These are phyloP conservation scores for Nitzschia palea DNA, from an alignment of 108 stramenopile species.

Conservation along the genomic window DNA sequence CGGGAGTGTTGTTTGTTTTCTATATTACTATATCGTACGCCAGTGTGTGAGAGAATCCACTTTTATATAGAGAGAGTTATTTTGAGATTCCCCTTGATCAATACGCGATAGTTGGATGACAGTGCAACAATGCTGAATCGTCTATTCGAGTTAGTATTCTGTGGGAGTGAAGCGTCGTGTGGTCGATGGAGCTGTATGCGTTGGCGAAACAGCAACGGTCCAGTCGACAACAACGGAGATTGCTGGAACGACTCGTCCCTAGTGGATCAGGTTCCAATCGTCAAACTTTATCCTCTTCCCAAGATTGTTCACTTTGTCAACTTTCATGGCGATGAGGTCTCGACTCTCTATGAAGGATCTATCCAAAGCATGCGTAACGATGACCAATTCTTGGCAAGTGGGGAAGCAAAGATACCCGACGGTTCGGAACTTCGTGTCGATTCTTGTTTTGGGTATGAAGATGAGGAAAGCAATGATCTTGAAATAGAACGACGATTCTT, in stretches of 20 bases:
- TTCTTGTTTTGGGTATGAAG: background rate
- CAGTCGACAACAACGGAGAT: constrained; percentile 17
- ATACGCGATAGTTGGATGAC: too few relatives aligned
- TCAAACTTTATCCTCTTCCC: constrained; percentile 15
- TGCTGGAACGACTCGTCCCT: constrained; percentile 27
- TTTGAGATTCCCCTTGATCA: too few relatives aligned
- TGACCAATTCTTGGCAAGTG: background rate
- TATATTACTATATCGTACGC: too few relatives aligned
- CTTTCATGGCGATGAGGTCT: constrained; percentile 15
- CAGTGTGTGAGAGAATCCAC: too few relatives aligned
- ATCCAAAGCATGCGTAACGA: background rate
- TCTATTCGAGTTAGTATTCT: constrained; percentile 6
- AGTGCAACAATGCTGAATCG: background rate
- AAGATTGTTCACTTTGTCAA: constrained; percentile 9
- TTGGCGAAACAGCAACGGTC: constrained; percentile 10
- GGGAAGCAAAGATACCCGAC: background rate
- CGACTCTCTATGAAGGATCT: constrained; percentile 12
- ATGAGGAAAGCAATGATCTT: constrained; percentile 17
- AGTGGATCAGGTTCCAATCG: background rate
- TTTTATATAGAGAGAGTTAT: too few relatives aligned
- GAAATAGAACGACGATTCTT: constrained; percentile 23
- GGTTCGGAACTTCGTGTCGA: constrained; percentile 11
- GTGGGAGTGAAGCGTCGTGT: constrained; percentile 6
- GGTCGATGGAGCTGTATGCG: background rate
- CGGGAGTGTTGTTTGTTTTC: too few relatives aligned